A percentile compares a stretch with the other conserved stretches of the same genome.
Conservation (phyloP, 2,329 filamentous ascomycete species). For the Chaetomium globosum region DNA sequence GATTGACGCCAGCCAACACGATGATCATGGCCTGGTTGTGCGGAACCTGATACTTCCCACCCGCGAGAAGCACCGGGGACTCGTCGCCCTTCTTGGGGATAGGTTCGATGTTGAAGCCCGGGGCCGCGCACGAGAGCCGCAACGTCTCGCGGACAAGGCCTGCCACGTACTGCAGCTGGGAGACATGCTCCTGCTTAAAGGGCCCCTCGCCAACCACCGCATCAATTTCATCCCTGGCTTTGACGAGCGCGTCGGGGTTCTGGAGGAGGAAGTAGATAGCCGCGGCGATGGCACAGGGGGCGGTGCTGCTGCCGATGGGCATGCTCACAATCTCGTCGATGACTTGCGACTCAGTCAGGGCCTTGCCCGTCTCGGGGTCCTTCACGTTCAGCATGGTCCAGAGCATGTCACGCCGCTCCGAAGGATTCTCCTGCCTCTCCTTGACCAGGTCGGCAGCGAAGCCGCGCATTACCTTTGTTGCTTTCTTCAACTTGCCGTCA, state of each 20-base stretch:
- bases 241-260: constrained; percentile 52
- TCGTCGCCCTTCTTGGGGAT: constrained; percentile 46
- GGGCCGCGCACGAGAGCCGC: constrained; percentile 57
- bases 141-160: constrained; percentile 58
- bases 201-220: constrained; percentile 51
- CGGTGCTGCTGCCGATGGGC: constrained; percentile 60
- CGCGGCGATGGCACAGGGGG: constrained; percentile 50
- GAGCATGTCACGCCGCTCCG: constrained; percentile 62
- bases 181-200: constrained; percentile 52
- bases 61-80: constrained; percentile 51
- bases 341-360: constrained; percentile 61
- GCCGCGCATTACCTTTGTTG: constrained; percentile 57
- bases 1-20: constrained; percentile 54
- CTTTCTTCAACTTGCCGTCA: constrained; percentile 55
- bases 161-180: constrained; percentile 56
- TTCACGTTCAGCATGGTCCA: constrained; percentile 60
- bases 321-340: constrained; percentile 71
- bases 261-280: constrained; percentile 56
- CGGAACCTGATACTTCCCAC: constrained; percentile 54
- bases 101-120: constrained; percentile 58
- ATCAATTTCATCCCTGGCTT: constrained; percentile 58
- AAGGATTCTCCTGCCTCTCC: constrained; percentile 56
- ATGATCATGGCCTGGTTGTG: constrained; percentile 55
- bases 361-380: constrained; percentile 63
- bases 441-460: constrained; percentile 61